Evolutionary conservation across 768 basidiomycete species (phyloP).

Genomic region (Hirschioporus abietinus): DNA sequence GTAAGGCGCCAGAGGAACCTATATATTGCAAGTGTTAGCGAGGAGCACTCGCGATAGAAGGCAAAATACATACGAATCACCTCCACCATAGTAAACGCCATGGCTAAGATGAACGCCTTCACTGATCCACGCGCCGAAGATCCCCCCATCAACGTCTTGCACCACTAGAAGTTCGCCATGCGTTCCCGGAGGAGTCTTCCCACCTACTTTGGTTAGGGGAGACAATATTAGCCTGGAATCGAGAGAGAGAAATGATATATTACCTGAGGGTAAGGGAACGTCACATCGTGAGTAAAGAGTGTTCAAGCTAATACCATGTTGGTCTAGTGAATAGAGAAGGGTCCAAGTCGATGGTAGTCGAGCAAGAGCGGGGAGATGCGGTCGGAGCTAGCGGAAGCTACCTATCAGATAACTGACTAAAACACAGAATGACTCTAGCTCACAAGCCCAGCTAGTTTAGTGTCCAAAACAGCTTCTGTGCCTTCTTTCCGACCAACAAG

Average conservation of each 20-base stretch:
- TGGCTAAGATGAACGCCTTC: conserved; percentile 60
- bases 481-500: conserved; percentile 51
- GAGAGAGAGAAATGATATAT: background rate
- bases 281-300: conserved; percentile 76
- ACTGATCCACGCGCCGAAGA: conserved; percentile 83
- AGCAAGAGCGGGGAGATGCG: conserved; percentile 66
- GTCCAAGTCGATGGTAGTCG: conserved; percentile 71
- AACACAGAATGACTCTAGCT: conserved; percentile 18
- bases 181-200: background rate
- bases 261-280: conserved; percentile 21
- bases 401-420: conserved; percentile 4
- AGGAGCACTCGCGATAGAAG: conserved; percentile 17
- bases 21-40: background rate
- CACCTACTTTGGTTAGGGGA: background rate
- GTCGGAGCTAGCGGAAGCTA: conserved; percentile 47
- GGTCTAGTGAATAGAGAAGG: conserved; percentile 86
- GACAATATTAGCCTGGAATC: background rate
- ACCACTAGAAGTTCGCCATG: conserved; percentile 30
- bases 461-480: conserved; percentile 48
- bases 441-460: conserved; percentile 57
- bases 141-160: conserved; percentile 51
- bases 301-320: conserved; percentile 88
- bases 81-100: conserved; percentile 79
- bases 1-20: conserved; percentile 77
- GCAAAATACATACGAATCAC: conserved; percentile 63